Evolutionary conservation across 1,139 yeast species (phyloP), one percentile per base, ranked within the genome.

Genomic region (Hemisphaericaspora lyxosophila): DNA sequence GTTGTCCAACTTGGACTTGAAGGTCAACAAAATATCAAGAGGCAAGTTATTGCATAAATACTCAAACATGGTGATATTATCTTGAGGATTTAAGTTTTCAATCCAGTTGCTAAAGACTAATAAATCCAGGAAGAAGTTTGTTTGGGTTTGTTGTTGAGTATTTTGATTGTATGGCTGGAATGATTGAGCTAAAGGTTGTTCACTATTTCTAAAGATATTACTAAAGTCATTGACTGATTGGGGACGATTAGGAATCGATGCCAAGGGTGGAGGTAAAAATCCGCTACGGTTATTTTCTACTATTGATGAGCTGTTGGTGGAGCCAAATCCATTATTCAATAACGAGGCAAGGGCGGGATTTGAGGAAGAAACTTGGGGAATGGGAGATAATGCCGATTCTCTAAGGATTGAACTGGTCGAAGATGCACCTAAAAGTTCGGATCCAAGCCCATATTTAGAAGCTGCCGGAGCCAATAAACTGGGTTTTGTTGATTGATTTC

Each of bases 41-140:
- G 65, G 77, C 56, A 60, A 78, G 53, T 49, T 71, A 58, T 43
- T 73, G 63, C 62, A 82, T 54, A 62, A 77, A 48, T 80, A 72
- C 47, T 82, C 87, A 54, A 81, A 68, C 56, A 80, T 75, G 22
- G 79, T 65, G 42, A 75, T 65, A 48, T 72, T 80, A 49, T 83
- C 86, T 39, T 73, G 75, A 8, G 76, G 69, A 40, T 64, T 72
- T 55, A 83, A 67, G 48, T 67, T 69, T 46, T 73, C 75, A 49
- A 82, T 66, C 89, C 89, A 83, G 48, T 66, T 67, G 47, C 78
- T 72, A 48, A 79, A 73, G 39, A 73, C 70, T 40, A 74, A 65
- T 52, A 83, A 58, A 44, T 71, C 75, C 57, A 54, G 64, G 48
- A 62, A 67, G 44, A 68, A 69, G 48, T 59, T 53, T 41, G 50